Base-by-base conservation (phyloP, 1,139 yeast species). In the Candida frijolesensis region DNA sequence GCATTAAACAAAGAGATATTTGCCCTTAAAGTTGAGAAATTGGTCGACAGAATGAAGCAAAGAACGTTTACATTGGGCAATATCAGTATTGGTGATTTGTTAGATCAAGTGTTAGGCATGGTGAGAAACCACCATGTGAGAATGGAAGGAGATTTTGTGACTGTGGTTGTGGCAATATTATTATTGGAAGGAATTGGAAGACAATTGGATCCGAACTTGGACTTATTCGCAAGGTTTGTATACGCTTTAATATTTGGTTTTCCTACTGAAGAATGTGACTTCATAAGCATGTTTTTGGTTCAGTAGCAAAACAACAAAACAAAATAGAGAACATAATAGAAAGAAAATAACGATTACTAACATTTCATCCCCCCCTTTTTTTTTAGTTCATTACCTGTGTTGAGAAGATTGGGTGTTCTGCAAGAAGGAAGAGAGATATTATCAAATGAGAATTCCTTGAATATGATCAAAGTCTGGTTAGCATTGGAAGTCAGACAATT, bases 71-170 rank as follows among this genome's bases (percentile, higher is more conserved):
- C 98, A 0, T 73, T 94, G 50, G 99, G 99, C 0, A 88, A 90
- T 49, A 87, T 95, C 19, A 87, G 95, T 45, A 88, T 94, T 55
- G 98, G 98, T 3, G 98, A 92, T 63, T 75, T 95, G 53, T 74
- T 94, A 52, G 95, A 91, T 58, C 88, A 85, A 62, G 94, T 94
- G 74, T 76, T 94, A 53, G 76, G 85, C 1, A 91, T 94, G 97
- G 98, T 95, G 15, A 78, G 98, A 52, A 75, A 77, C 15, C 99
- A 94, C 65, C 99, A 95, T 66, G 99, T 94, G 18, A 79, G 97
- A 63, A 89, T 95, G 97, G 99, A 94, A 63, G 96, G 96, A 7
- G 99, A 94, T 66, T 94, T 94, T 63, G 86, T 94, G 44, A 90
- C 96, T 25, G 96, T 95, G 27, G 88, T 94, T 15, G 91, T 94